A percentile compares a stretch with the other conserved stretches of the same genome.
Conservation (phyloP, 176 grass and related monocot species). For the Neostapfia colusana region DNA sequence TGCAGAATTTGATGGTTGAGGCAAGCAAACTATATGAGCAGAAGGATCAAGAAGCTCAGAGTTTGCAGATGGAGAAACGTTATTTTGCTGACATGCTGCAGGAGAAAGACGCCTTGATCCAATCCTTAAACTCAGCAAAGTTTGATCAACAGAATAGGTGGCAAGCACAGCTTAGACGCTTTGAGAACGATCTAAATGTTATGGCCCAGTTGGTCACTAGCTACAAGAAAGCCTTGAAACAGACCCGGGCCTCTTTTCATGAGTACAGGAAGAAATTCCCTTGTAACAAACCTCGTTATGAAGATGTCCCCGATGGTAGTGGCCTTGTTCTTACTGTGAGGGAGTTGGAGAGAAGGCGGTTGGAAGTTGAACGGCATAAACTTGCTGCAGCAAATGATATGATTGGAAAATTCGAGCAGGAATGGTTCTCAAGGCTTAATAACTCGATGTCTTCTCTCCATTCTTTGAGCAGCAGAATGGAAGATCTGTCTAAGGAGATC, state of each 20-base stretch:
- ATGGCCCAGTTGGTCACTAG: conserved; percentile 58
- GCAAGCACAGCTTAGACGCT: conserved; percentile 59
- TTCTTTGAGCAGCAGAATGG: conserved; percentile 20
- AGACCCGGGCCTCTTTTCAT: conserved; percentile 44
- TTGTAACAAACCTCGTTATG: conserved; percentile 55
- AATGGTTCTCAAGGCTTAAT: conserved; percentile 52
- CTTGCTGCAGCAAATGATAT: conserved; percentile 31
- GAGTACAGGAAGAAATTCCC: conserved; percentile 69
- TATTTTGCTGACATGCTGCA: conserved; percentile 46
- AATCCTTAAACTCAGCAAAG: conserved; percentile 47
- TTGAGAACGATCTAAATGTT: conserved; percentile 73
- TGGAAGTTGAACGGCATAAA: conserved; percentile 50
- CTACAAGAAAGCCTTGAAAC: conserved; percentile 62
- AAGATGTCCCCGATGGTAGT: conserved; percentile 52
- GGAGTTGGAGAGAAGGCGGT: conserved; percentile 62
- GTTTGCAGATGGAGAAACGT: conserved; percentile 51
- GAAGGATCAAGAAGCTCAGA: conserved; percentile 56
- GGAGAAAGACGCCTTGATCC: conserved; percentile 60
- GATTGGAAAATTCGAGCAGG: conserved; percentile 46
- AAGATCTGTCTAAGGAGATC: conserved; percentile 32
- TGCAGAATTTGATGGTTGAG: conserved; percentile 39
- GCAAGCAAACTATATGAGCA: conserved; percentile 56
- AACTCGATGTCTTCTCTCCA: neutral
- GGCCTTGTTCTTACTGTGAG: conserved; percentile 65
- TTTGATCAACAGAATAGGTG: conserved; percentile 64